These are phyloP conservation scores for Dimocarpus longan DNA, from an alignment of 345 rosid species.

Conservation along the genomic window DNA sequence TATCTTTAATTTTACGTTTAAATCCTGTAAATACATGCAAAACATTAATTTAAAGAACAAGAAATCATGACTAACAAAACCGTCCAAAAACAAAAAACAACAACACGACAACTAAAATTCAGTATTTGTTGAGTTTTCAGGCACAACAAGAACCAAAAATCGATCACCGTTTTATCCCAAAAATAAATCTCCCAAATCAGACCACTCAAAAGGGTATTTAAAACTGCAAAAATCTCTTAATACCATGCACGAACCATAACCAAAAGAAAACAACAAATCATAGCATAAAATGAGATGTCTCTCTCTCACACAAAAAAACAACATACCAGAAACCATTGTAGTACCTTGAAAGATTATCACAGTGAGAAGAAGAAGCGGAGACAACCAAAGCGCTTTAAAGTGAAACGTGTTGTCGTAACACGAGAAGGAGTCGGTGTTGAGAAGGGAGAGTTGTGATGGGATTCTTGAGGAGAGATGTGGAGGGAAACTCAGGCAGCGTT, in stretches of 20 bases:
- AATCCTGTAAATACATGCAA: not conserved
- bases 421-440: too few species aligned
- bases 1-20: not conserved
- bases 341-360: not conserved
- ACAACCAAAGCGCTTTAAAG: not conserved
- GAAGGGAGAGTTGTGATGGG: not conserved
- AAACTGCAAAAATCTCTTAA: too few species aligned
- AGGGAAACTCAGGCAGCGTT: not conserved
- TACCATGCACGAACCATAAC: too few species aligned
- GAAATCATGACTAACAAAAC: not conserved
- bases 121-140: not conserved
- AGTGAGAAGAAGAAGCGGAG: not conserved
- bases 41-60: not conserved
- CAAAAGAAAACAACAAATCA: not conserved
- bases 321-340: not conserved
- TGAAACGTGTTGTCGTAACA: too few species aligned
- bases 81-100: not conserved
- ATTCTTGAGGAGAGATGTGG: not conserved
- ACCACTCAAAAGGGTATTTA: too few species aligned
- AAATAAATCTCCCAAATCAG: too few species aligned
- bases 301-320: not conserved
- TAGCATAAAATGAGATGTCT: too few species aligned
- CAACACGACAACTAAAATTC: not conserved
- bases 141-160: not conserved
- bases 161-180: too few species aligned